Percentiles rank a stretch among this genome's conserved stretches.
These are phyloP conservation scores for Ustilaginoidea virens DNA, from an alignment of 2,329 filamentous ascomycete genomes.

Conservation along the genomic window DNA sequence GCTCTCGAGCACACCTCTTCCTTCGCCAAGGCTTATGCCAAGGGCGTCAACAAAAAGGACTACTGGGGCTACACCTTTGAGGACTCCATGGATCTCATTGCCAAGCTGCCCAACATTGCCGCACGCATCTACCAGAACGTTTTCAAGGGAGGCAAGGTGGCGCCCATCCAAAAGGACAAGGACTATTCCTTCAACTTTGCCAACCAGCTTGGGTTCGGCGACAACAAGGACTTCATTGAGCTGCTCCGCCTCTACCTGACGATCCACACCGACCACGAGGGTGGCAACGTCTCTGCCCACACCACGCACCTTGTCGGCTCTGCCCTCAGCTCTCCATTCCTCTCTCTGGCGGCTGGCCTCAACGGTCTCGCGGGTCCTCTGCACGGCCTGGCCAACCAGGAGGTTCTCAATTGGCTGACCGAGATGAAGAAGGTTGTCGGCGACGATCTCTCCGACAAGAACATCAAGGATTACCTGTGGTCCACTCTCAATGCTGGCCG, in stretches of 20 bases:
- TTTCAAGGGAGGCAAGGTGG: slow-evolving; percentile 99
- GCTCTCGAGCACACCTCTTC: slow-evolving; percentile 96
- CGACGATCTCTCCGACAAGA: slow-evolving; percentile 87
- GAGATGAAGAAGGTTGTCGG: slow-evolving; percentile 97
- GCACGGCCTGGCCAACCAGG: slow-evolving; percentile 98
- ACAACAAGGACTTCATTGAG: slow-evolving; percentile 95
- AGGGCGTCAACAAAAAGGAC: slow-evolving; percentile 98
- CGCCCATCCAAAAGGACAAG: slow-evolving; percentile 92
- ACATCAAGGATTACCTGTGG: slow-evolving; percentile 98
- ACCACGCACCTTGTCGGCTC: slow-evolving; percentile 96
- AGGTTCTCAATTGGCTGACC: slow-evolving; percentile 96
- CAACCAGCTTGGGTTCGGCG: slow-evolving; percentile 94
- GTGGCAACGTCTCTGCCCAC: slow-evolving; percentile 96
- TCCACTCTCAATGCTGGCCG: slow-evolving; percentile 87
- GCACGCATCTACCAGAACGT: slow-evolving; percentile 99
- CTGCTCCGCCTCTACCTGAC: slow-evolving; percentile 97
- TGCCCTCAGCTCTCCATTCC: slow-evolving; percentile 92
- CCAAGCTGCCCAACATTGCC: slow-evolving; percentile 96
- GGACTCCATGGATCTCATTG: slow-evolving; percentile 99
- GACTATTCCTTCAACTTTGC: slow-evolving; percentile 99
- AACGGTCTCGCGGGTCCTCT: slow-evolving; percentile 97
- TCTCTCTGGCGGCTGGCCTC: slow-evolving; percentile 89
- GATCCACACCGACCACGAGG: slow-evolving; percentile 99
- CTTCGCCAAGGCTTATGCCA: slow-evolving; percentile 97
- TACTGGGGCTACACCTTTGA: slow-evolving; percentile 99